Evolutionary conservation across 192 early-diverging fungal species (phyloP).

Genomic region (Backusella parvicylindrica): DNA sequence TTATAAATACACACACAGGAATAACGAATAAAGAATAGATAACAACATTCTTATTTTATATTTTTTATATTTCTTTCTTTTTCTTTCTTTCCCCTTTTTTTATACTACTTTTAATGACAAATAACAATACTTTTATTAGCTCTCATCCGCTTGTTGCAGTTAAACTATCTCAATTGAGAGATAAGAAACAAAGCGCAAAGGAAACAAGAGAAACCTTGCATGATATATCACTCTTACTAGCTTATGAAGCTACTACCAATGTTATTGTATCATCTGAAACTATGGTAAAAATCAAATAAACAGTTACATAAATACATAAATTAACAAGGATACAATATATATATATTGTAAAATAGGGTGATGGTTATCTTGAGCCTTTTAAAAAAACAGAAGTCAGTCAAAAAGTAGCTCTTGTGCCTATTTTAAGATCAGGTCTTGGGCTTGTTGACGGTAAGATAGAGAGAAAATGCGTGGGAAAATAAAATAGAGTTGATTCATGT

Average conservation of each 20-base stretch:
- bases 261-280: constrained; percentile 25
- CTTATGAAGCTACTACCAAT: constrained; percentile 61
- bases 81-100: constrained; percentile 1
- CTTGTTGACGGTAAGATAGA: constrained; percentile 46
- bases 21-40: neutral
- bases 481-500: neutral
- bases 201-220: constrained; percentile 49
- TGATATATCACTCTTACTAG: constrained; percentile 51
- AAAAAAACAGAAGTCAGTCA: constrained; percentile 31
- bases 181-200: constrained; percentile 40
- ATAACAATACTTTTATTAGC: constrained; percentile 34
- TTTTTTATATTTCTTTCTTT: neutral
- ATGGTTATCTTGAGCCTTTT: constrained; percentile 48
- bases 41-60: neutral
- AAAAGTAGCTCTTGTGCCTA: constrained; percentile 55
- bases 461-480: neutral
- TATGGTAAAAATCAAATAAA: constrained; percentile 16
- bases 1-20: neutral
- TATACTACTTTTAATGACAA: constrained; percentile 4
- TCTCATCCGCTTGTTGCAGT: constrained; percentile 55
- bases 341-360: constrained; percentile 29
- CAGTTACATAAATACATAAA: neutral
- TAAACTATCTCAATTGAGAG: constrained; percentile 57
- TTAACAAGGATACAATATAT: neutral
- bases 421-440: constrained; percentile 62